Conservation (phyloP, 345 rosid genomes). For the Brassica incana region DNA sequence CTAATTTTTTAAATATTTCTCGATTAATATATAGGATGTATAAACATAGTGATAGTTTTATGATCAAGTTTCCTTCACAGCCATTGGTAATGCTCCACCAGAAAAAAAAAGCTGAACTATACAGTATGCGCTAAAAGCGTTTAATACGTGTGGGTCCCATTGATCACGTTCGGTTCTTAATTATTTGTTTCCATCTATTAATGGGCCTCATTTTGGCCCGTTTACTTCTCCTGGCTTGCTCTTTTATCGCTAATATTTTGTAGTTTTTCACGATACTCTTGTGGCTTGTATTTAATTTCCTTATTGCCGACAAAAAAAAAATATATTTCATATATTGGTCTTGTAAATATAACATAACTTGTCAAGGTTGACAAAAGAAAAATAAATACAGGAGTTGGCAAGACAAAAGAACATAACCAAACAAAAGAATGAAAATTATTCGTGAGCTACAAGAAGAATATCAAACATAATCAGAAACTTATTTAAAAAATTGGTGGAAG, state of each 20-base stretch:
- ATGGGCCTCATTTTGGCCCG: conserved; percentile 33
- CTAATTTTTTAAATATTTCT: too few species aligned
- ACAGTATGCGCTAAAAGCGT: not conserved
- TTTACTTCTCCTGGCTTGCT: conserved; percentile 15
- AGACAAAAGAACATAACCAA: conserved; percentile 29
- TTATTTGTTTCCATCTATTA: conserved; percentile 23
- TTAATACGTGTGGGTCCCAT: conserved; percentile 28
- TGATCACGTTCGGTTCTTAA: conserved; percentile 1
- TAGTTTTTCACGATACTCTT: not conserved
- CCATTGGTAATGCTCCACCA: conserved; percentile 11
- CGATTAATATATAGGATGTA: too few species aligned
- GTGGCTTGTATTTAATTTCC: not conserved
- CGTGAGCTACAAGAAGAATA: not conserved
- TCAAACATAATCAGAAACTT: not conserved
- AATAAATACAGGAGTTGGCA: not conserved
- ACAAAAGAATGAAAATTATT: conserved; percentile 21
- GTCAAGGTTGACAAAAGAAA: conserved; percentile 1
- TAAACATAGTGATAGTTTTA: not conserved
- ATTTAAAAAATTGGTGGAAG: not conserved
- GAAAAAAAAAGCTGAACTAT: conserved; percentile 14
- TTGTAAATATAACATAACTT: conserved; percentile 12
- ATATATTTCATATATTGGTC: not conserved
- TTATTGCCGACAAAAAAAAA: not conserved
- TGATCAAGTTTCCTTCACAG: not conserved
- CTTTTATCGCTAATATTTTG: not conserved